Evolutionary conservation across 148 eudicot species (phyloP).

Genomic region (Spergularia bocconei): DNA sequence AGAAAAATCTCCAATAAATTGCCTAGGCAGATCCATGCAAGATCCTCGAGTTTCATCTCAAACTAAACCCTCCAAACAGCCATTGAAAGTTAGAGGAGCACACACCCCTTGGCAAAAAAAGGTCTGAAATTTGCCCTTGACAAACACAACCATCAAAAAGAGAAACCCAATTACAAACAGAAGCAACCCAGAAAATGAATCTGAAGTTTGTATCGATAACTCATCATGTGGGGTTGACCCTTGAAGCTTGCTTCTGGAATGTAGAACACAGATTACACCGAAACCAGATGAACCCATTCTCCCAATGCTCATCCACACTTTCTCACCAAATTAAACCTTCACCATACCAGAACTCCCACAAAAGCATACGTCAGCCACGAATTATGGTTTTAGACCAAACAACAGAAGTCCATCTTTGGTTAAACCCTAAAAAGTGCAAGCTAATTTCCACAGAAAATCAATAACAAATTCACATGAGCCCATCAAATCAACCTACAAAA

Average conservation of each 20-base stretch:
- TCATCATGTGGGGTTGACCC: slow-evolving; percentile 87
- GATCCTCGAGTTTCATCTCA: slow-evolving; percentile 68
- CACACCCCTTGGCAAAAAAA: slow-evolving; percentile 84
- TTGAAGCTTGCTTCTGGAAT: slow-evolving; percentile 65
- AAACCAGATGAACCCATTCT: slow-evolving; percentile 76
- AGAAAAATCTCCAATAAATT: slow-evolving; percentile 79
- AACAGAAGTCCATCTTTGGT: slow-evolving; percentile 2
- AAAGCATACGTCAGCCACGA: not conserved
- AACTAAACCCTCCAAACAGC: slow-evolving; percentile 88
- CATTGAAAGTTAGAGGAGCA: slow-evolving; percentile 70
- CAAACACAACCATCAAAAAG: slow-evolving; percentile 85
- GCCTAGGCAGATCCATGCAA: slow-evolving; percentile 66
- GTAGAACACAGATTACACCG: slow-evolving; percentile 65
- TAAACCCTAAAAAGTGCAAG: slow-evolving; percentile 11
- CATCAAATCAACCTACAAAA: slow-evolving; percentile 17
- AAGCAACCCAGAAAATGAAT: slow-evolving; percentile 88
- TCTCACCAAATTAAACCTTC: not conserved
- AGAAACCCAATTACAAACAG: slow-evolving; percentile 73
- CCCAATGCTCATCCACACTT: slow-evolving; percentile 10
- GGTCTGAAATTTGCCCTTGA: slow-evolving; percentile 66
- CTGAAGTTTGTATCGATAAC: slow-evolving; percentile 62
- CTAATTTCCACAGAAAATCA: slow-evolving; percentile 1
- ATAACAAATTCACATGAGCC: slow-evolving; percentile 1
- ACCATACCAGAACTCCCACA: not conserved
- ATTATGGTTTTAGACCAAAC: slow-evolving; percentile 1